Evolutionary conservation across 169 alveolate genomes (phyloP).

Genomic region (Plasmodium adleri): DNA sequence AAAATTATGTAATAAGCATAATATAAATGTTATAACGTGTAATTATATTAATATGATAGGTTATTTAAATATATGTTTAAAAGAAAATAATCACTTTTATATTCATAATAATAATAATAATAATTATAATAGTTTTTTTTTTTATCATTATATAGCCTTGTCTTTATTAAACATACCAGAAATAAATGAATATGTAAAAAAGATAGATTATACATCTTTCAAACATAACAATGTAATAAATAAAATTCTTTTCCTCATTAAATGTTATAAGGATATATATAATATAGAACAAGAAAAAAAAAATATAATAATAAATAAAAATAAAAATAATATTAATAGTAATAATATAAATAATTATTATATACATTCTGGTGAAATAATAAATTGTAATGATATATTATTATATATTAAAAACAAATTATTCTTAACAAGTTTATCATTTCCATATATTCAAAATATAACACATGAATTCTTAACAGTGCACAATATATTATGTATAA

Average conservation of each 20-base stretch:
- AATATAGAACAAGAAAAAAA: not conserved
- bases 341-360: too few relatives aligned
- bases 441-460: too few relatives aligned
- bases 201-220: constrained; percentile 3
- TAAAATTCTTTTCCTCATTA: constrained; percentile 29
- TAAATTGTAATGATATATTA: not conserved
- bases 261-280: constrained; percentile 27
- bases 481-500: too few relatives aligned
- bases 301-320: not conserved
- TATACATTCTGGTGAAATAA: too few relatives aligned
- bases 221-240: not conserved
- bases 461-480: too few relatives aligned
- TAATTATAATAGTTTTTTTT: constrained; percentile 6
- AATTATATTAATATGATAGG: constrained; percentile 7
- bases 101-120: not conserved
- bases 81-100: constrained; percentile 20
- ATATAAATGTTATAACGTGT: constrained; percentile 25
- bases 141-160: constrained; percentile 18
- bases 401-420: constrained; percentile 18
- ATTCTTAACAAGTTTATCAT: constrained; percentile 3
- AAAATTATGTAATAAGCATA: constrained; percentile 12
- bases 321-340: too few relatives aligned
- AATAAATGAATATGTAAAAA: constrained; percentile 14
- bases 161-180: constrained; percentile 15
- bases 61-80: constrained; percentile 18